These are phyloP conservation scores for Lobosporangium transversale DNA, from an alignment of 192 early-diverging fungal species.

Conservation along the genomic window DNA sequence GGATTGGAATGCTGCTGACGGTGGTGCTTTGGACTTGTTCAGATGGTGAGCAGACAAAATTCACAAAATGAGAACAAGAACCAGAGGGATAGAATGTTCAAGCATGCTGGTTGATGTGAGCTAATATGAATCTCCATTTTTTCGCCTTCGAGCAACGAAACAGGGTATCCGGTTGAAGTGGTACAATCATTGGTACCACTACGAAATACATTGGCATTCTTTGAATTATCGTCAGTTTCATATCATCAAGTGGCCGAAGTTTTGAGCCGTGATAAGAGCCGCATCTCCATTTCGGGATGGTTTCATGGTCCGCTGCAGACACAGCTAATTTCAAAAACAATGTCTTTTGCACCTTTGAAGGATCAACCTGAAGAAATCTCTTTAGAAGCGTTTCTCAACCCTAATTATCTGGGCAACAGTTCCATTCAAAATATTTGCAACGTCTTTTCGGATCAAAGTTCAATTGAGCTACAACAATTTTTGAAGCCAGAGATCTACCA, in stretches of 20 bases:
- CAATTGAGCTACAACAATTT: conserved; percentile 53
- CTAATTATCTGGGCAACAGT: conserved; percentile 54
- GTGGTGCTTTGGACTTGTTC: conserved; percentile 74
- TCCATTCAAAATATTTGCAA: conserved; percentile 54
- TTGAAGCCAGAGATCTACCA: conserved; percentile 49
- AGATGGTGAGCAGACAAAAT: conserved; percentile 37
- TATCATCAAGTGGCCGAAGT: conserved; percentile 72
- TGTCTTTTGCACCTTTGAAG: conserved; percentile 14
- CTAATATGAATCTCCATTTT: background rate
- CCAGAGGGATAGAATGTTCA: background rate
- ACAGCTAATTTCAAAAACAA: conserved; percentile 43
- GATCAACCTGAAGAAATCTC: conserved; percentile 2
- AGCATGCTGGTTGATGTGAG: background rate
- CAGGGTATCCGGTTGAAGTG: conserved; percentile 59
- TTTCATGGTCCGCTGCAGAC: conserved; percentile 67
- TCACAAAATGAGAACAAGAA: too few relatives aligned
- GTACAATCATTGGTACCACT: conserved; percentile 58
- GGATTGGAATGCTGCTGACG: conserved; percentile 69
- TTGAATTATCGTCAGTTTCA: conserved; percentile 65
- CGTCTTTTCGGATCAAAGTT: conserved; percentile 56
- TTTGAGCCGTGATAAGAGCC: conserved; percentile 39
- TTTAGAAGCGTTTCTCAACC: conserved; percentile 56
- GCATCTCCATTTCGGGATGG: conserved; percentile 75
- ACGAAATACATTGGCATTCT: conserved; percentile 69
- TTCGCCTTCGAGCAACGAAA: conserved; percentile 37